phyloP scores from a whole-genome alignment of 1,284 basidiomycete genomes.

The Apiotrichum siamense region DNA sequence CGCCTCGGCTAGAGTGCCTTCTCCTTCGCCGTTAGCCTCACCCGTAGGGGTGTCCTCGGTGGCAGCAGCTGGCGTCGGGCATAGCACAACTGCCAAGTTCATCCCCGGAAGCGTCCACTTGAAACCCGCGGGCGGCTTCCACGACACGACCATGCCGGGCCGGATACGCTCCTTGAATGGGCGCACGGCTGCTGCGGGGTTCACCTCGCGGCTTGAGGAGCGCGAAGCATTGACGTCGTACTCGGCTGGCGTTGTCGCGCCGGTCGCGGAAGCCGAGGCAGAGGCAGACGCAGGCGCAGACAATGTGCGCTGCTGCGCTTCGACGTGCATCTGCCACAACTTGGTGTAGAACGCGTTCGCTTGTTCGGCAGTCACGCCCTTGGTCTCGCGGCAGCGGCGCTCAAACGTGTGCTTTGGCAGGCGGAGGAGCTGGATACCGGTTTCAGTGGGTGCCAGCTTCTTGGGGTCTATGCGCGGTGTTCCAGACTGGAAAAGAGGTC shows the following conservation, averaged over 20 bases:
- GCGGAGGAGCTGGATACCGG: not conserved
- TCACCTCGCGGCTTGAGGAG: not conserved
- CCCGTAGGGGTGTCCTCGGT: not conserved
- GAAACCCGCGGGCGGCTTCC: not conserved
- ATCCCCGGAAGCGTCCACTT: not conserved
- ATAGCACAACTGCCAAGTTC: too few species aligned
- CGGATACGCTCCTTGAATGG: not conserved
- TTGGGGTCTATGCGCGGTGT: not conserved
- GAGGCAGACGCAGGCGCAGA: too few species aligned
- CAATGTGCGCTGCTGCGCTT: not conserved
- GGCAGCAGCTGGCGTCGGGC: not conserved
- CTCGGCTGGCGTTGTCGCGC: not conserved
- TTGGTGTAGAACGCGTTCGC: not conserved
- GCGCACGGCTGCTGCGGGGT: not conserved
- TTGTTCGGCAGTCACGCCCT: not conserved
- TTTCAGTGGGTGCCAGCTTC: not conserved
- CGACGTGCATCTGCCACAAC: constrained; percentile 1
- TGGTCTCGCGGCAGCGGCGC: not conserved
- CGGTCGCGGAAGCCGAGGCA: not conserved
- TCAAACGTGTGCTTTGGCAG: not conserved
- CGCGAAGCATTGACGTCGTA: too few species aligned
- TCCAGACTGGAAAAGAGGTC: not conserved
- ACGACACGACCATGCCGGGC: not conserved
- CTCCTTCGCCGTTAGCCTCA: not conserved
- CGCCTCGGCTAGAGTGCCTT: not conserved